Base-by-base conservation (phyloP, 2,329 filamentous ascomycete species). In the Penicillium sp. region DNA sequence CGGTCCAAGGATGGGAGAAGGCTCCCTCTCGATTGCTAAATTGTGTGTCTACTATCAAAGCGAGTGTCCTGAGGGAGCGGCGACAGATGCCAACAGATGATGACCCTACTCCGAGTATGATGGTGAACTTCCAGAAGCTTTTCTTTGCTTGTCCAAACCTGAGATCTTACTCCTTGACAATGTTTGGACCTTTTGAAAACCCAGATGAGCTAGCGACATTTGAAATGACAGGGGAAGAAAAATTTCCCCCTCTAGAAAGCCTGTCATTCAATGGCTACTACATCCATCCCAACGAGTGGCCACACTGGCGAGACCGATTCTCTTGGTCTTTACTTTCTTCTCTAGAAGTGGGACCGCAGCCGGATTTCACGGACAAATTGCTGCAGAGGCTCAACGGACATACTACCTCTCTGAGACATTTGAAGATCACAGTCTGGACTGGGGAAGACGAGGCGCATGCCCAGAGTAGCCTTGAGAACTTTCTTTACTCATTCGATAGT, bases 61-160 rank as follows among this genome's bases (percentile, higher is more conserved):
- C 28, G 26, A 31, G 26, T 19, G 3, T 45, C 9, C 16, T 45
- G 5, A 34, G 45, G n/a, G 33, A 48, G 24, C n/a, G 19, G 19
- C 45, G n/a, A 24, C 10, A 14, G 18, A 2, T 24, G 5, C 37
- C 8, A 42, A n/a, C 37, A 2, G 11, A 8, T n/a, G 5, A 6
- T 24, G 21, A 42, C 16, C 5, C 14, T 23, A 9, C 26, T 9
- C 42, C 42, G 9, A 26, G 45, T 28, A 23, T 26, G 29, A 48
- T 48, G 31, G 3, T n/a, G 10, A 36, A 34, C 14, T 48, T 48
- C 14, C 28, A 36, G 14, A 8, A 18, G 5, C 45, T 48, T 37
- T 48, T 48, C 31, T 48, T 48, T 19, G 24, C 45, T 24, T 48
- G 45, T 28, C 45, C 31, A 14, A 48, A 48, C 11, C 31, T 48